Percentiles rank a stretch among this genome's conserved stretches.
Evolutionary conservation across 129 eudicot species (phyloP).

Genomic region (Lactuca sativa): DNA sequence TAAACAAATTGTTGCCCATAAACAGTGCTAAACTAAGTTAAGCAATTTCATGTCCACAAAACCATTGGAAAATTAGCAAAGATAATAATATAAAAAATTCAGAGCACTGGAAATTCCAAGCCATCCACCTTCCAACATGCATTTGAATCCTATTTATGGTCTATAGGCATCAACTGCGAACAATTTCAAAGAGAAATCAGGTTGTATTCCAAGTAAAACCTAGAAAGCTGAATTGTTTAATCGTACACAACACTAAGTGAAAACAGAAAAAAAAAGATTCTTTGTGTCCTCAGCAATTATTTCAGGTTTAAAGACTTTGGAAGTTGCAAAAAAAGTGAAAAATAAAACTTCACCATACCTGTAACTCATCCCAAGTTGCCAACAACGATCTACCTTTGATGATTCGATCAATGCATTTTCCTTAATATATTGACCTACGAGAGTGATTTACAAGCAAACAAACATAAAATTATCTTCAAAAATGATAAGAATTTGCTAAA

Average conservation of each 20-base stretch:
- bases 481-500: too few species aligned
- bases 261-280: neutral
- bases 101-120: slow-evolving; percentile 4
- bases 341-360: neutral
- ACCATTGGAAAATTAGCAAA: neutral
- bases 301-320: neutral
- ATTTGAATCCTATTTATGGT: neutral
- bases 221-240: too few species aligned
- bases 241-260: neutral
- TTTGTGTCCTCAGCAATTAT: neutral
- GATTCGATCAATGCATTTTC: slow-evolving; percentile 6
- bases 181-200: neutral
- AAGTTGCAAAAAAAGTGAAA: neutral
- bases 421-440: slow-evolving; percentile 8
- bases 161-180: slow-evolving; percentile 4
- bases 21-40: neutral
- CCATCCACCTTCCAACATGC: slow-evolving; percentile 6
- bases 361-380: neutral
- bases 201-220: slow-evolving; percentile 7
- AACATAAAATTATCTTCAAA: too few species aligned
- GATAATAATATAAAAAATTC: neutral
- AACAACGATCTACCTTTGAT: neutral
- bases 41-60: neutral
- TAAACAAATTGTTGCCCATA: too few species aligned
- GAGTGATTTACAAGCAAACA: slow-evolving; percentile 7